Conservation (phyloP, 2,329 filamentous ascomycete species). For the Microdochium paspali region DNA sequence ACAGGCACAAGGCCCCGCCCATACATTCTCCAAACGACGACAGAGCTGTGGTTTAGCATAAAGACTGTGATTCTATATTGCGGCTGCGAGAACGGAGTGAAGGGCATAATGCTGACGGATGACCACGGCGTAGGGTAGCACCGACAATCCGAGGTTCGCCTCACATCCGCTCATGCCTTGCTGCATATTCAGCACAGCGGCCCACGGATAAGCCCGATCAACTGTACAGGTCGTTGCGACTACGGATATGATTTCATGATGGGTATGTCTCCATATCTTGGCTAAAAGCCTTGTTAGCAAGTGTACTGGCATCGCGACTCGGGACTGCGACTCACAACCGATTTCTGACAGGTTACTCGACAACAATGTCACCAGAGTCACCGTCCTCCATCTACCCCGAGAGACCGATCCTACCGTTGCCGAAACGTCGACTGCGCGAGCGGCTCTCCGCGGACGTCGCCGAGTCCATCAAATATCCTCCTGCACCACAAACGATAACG, state of each 20-base stretch:
- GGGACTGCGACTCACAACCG: neutral
- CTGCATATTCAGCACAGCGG: neutral
- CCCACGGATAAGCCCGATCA: neutral
- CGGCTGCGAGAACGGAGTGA: neutral
- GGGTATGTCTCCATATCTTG: too few species aligned
- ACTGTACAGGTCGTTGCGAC: neutral
- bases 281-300: too few species aligned
- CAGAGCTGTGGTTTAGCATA: too few species aligned
- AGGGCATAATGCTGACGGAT: neutral
- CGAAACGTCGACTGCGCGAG: constrained; percentile 80
- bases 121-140: neutral
- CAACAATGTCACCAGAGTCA: constrained; percentile 62
- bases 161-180: neutral
- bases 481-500: constrained; percentile 58
- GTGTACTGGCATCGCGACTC: too few species aligned
- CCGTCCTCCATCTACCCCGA: constrained; percentile 76
- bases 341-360: constrained; percentile 28
- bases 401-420: constrained; percentile 85
- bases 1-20: too few species aligned
- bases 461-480: constrained; percentile 73
- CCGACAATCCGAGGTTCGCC: neutral
- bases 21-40: too few species aligned
- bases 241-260: neutral
- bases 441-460: constrained; percentile 79
- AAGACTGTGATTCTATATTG: too few species aligned